Evolutionary conservation across 2,329 filamentous ascomycete species (phyloP).

Genomic region (Ceratocystis alfenasii): DNA sequence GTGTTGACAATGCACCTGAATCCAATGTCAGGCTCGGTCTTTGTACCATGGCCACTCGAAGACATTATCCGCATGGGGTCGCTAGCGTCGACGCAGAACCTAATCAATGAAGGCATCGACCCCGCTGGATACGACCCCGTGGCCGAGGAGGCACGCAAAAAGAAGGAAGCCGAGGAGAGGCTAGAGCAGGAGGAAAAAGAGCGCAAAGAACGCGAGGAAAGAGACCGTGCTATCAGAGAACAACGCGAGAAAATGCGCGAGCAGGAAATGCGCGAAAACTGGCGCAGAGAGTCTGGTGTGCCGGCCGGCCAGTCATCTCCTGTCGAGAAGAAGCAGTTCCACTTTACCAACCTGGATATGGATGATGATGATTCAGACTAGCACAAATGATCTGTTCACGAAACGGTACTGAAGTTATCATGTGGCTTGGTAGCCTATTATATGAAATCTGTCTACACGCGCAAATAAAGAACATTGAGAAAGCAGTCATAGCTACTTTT

Average conservation of each 20-base stretch:
- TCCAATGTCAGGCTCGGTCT: constrained; percentile 45
- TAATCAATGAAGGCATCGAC: constrained; percentile 51
- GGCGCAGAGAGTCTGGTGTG: constrained; percentile 31
- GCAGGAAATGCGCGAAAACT: constrained; percentile 34
- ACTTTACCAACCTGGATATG: constrained; percentile 43
- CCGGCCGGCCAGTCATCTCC: constrained; percentile 26
- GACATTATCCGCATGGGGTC: constrained; percentile 57
- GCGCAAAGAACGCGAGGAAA: constrained; percentile 36
- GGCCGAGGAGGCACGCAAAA: constrained; percentile 41
- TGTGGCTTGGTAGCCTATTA: background rate
- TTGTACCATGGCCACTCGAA: constrained; percentile 66
- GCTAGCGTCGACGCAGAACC: constrained; percentile 50
- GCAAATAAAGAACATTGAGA: background rate
- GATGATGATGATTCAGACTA: constrained; percentile 34
- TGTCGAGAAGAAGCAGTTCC: constrained; percentile 42
- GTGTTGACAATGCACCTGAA: constrained; percentile 42
- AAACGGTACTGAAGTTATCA: background rate
- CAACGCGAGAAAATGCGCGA: constrained; percentile 32
- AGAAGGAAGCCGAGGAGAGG: constrained; percentile 40
- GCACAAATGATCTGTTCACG: no score
- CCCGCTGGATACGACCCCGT: constrained; percentile 48
- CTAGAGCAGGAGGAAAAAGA: constrained; percentile 38
- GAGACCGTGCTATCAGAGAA: constrained; percentile 33
- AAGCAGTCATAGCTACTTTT: background rate
- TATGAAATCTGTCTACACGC: background rate